Evolutionary conservation across 139 green algal species (phyloP), one percentile per base, ranked within the genome.

Genomic region (Haematococcus sp.): DNA sequence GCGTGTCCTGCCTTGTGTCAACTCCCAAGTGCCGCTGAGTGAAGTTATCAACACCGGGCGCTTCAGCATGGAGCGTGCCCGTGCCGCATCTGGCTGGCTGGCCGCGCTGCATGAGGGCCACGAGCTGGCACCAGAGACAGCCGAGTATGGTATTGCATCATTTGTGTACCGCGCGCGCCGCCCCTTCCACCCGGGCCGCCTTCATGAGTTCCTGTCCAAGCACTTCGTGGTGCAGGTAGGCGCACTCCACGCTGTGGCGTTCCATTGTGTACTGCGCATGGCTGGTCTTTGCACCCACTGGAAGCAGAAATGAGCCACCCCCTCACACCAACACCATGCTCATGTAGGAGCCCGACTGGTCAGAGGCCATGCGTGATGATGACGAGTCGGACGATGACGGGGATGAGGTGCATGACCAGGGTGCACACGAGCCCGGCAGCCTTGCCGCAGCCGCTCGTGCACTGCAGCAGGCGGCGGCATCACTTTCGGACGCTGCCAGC

Each of bases 261-360:
- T 49, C 7, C 11, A 49, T 11, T 49, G 40, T 49, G 40, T 49
- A 49, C 40, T 49, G 40, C 40, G 40, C 40, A 49, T 49, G 7
- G 40, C 40, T 49, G 40, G 40, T n/a, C n/a, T n/a, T n/a, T n/a
- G n/a, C n/a, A n/a, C n/a, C n/a, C n/a, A n/a, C n/a, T n/a, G n/a
- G n/a, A n/a, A n/a, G n/a, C n/a, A n/a, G n/a, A n/a, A n/a, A n/a
- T n/a, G n/a, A n/a, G n/a, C n/a, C n/a, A n/a, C n/a, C 51, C 88
- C 89, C 67, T 96, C 96, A 75, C 91, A 96, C 78, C 89, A 91
- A 3, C 59, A 32, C 1, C 74, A 87, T 25, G 68, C 96, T 80
- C 22, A 74, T 93, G 56, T 88, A 92, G 58, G 31, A 88, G 71
- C 78, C 71, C 2, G 82, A 87, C 71, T 87, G 75, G 76, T 74